These are phyloP conservation scores for Penicillium sp. DNA, from an alignment of 2,329 filamentous ascomycete genomes.

Conservation along the genomic window DNA sequence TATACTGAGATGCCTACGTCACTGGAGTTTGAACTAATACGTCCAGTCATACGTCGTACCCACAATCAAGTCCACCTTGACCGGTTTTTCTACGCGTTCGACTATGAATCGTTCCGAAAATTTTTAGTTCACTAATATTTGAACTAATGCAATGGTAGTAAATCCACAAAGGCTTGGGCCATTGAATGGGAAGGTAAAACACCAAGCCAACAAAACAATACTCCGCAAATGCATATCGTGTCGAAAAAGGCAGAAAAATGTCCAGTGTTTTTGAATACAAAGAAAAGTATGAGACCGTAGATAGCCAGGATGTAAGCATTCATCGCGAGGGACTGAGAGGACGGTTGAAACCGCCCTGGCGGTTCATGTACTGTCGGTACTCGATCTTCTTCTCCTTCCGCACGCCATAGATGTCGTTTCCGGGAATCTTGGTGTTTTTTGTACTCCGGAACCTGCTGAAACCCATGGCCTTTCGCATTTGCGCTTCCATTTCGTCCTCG, in stretches of 20 bases:
- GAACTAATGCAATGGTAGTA: conserved; percentile 2
- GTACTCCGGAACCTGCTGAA: conserved; percentile 83
- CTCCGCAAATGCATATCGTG: conserved; percentile 32
- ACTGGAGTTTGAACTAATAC: conserved; percentile 11
- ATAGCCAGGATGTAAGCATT: conserved; percentile 8
- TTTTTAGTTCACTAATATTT: neutral
- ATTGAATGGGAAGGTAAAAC: conserved; percentile 8
- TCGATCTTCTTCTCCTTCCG: conserved; percentile 91
- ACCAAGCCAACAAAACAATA: conserved; percentile 17
- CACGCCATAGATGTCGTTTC: conserved; percentile 79
- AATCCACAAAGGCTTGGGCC: conserved; percentile 9
- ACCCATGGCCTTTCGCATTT: conserved; percentile 85
- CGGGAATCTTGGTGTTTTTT: conserved; percentile 81
- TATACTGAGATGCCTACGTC: conserved; percentile 25
- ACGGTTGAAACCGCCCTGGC: conserved; percentile 49
- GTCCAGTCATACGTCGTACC: conserved; percentile 26
- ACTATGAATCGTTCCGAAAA: neutral
- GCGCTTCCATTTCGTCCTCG: conserved; percentile 64
- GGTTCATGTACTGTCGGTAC: conserved; percentile 91
- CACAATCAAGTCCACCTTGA: neutral
- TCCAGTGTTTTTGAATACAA: conserved; percentile 2
- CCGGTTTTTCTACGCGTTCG: neutral
- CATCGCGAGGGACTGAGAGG: conserved; percentile 46
- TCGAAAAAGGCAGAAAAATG: conserved; percentile 9
- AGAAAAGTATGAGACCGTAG: conserved; percentile 7